These are phyloP conservation scores for Priceomyces castillae DNA, from an alignment of 805 yeast genomes.

Conservation along the genomic window DNA sequence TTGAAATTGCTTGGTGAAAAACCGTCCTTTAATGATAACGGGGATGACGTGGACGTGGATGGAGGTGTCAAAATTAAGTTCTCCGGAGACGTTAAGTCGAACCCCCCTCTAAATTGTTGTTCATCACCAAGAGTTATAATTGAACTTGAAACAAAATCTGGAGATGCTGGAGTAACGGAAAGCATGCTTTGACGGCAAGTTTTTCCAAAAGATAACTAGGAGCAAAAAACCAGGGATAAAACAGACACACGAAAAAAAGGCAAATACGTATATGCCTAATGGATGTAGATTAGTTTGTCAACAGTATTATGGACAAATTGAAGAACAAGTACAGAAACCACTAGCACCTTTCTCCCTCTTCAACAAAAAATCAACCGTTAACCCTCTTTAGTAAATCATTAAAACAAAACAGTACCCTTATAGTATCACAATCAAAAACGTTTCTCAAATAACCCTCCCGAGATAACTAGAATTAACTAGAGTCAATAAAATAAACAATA, in stretches of 20 bases:
- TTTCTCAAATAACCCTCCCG: no score
- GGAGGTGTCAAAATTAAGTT: constrained; percentile 6
- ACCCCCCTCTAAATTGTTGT: background rate
- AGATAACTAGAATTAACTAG: no score
- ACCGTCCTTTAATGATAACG: background rate
- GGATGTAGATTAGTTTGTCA: no score
- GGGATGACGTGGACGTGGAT: constrained; percentile 1
- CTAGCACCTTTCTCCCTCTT: background rate
- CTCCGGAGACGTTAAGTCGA: background rate
- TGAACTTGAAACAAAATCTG: background rate
- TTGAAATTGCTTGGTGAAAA: constrained; percentile 34
- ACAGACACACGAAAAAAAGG: no score
- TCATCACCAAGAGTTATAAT: background rate
- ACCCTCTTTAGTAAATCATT: background rate
- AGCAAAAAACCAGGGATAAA: no score
- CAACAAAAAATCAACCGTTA: background rate
- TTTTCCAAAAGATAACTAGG: no score
- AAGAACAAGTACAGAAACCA: background rate
- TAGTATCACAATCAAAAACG: background rate
- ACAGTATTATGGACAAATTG: background rate
- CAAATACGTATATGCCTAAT: no score
- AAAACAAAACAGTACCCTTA: background rate
- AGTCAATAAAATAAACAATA: no score
- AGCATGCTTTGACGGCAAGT: background rate
- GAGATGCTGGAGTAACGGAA: background rate